These are phyloP conservation scores for Arthroderma sp. DNA, from an alignment of 2,329 filamentous ascomycete genomes.

Conservation along the genomic window DNA sequence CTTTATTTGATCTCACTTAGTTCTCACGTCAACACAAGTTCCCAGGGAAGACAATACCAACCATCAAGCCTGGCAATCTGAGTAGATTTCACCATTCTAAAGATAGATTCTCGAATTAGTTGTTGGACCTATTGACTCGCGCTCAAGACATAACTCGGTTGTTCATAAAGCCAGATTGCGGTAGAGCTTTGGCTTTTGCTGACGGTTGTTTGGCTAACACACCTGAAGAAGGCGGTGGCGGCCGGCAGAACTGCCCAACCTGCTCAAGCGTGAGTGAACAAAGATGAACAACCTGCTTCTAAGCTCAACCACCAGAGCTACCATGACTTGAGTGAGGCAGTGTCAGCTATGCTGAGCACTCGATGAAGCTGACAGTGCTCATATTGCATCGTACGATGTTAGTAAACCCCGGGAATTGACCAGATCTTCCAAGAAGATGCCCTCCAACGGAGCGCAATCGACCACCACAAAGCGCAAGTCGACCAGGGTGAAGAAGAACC, in stretches of 20 bases:
- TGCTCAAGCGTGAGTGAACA: too few species aligned
- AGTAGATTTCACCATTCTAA: conserved; percentile 71
- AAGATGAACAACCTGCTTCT: neutral
- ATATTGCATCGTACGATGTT: conserved; percentile 16
- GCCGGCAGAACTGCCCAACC: conserved; percentile 16
- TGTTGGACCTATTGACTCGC: too few species aligned
- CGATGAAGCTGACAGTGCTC: conserved; percentile 9
- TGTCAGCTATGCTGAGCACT: conserved; percentile 2
- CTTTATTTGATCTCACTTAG: conserved; percentile 33
- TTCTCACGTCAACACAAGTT: conserved; percentile 5
- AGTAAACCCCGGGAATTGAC: conserved; percentile 7
- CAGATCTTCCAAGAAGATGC: conserved; percentile 8
- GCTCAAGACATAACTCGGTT: too few species aligned
- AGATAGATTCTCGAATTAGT: too few species aligned
- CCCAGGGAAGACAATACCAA: conserved; percentile 27
- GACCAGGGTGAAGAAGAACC: conserved; percentile 22
- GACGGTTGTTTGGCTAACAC: neutral
- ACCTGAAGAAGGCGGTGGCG: conserved; percentile 23
- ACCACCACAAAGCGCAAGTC: conserved; percentile 21
- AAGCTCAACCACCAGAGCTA: too few species aligned
- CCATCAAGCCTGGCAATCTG: conserved; percentile 91
- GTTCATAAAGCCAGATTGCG: too few species aligned
- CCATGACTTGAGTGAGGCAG: too few species aligned
- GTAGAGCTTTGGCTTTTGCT: neutral
- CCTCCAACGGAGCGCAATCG: conserved; percentile 8